Conservation (phyloP, 495 filamentous ascomycete species). For the Saxispiralis lemnorum region DNA sequence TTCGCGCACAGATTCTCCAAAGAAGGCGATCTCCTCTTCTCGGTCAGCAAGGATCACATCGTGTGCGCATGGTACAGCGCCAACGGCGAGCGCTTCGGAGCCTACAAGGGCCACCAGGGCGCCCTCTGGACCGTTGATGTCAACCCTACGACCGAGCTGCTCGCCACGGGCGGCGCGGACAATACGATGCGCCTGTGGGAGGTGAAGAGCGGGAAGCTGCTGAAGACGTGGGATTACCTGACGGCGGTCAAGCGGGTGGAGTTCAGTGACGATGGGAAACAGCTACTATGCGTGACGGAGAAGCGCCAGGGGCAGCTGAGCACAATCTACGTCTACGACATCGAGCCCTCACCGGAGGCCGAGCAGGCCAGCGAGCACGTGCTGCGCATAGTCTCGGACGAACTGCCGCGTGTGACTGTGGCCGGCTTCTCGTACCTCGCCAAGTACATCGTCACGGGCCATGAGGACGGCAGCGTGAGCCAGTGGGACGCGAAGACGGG, state of each 20-base stretch:
- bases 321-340: conserved; percentile 79
- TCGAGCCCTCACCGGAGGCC: conserved; percentile 61
- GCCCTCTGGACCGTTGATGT: conserved; percentile 98
- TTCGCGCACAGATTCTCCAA: conserved; percentile 55
- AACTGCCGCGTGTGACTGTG: conserved; percentile 24
- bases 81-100: conserved; percentile 48
- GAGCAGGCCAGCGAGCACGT: conserved; percentile 65
- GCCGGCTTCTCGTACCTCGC: conserved; percentile 79
- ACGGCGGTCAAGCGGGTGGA: conserved; percentile 93
- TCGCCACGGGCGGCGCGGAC: conserved; percentile 90
- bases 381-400: conserved; percentile 72
- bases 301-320: conserved; percentile 91
- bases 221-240: conserved; percentile 93
- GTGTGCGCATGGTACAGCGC: conserved; percentile 75
- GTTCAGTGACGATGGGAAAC: conserved; percentile 79
- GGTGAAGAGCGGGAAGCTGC: conserved; percentile 72
- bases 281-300: conserved; percentile 84
- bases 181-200: conserved; percentile 98
- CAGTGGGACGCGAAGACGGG: conserved; percentile 76
- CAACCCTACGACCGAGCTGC: conserved; percentile 79
- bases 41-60: conserved; percentile 89
- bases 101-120: conserved; percentile 91
- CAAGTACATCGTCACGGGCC: conserved; percentile 90
- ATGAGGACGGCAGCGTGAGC: conserved; percentile 85
- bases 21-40: conserved; percentile 96